Percentiles rank a stretch among this genome's conserved stretches.
Evolutionary conservation across 2,329 filamentous ascomycete species (phyloP).

Genomic region (Aureobasidium sp.): DNA sequence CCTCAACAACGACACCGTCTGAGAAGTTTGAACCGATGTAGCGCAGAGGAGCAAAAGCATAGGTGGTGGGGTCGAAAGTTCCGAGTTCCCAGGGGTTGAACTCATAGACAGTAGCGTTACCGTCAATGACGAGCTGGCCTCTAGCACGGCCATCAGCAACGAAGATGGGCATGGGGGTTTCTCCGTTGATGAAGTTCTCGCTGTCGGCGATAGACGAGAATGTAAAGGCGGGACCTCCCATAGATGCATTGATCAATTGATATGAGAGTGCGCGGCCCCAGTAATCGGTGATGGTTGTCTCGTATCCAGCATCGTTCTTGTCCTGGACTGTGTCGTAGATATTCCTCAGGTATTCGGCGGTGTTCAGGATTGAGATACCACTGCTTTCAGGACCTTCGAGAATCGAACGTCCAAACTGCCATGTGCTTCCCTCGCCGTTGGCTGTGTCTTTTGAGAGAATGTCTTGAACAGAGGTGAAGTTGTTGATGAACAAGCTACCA

Average conservation of each 20-base stretch:
- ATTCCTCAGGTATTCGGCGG: slow-evolving; percentile 56
- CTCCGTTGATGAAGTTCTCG: slow-evolving; percentile 54
- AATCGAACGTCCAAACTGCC: slow-evolving; percentile 59
- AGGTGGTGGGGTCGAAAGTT: slow-evolving; percentile 65
- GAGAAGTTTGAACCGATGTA: slow-evolving; percentile 69
- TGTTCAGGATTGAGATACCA: slow-evolving; percentile 48
- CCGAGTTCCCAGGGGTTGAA: slow-evolving; percentile 77
- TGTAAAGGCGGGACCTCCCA: slow-evolving; percentile 71
- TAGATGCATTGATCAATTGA: slow-evolving; percentile 69
- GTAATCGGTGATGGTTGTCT: slow-evolving; percentile 75
- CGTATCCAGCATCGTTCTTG: slow-evolving; percentile 59
- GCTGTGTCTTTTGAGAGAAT: slow-evolving; percentile 40
- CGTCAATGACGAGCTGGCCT: slow-evolving; percentile 52
- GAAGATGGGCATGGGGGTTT: slow-evolving; percentile 66
- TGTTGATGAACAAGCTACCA: slow-evolving; percentile 70
- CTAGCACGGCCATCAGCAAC: slow-evolving; percentile 62
- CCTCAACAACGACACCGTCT: slow-evolving; percentile 49
- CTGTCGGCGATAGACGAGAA: slow-evolving; percentile 70
- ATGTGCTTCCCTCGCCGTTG: slow-evolving; percentile 45
- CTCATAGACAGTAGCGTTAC: slow-evolving; percentile 71
- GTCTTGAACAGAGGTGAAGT: slow-evolving; percentile 63
- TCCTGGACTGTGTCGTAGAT: slow-evolving; percentile 51
- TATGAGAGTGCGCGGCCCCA: slow-evolving; percentile 81
- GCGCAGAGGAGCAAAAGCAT: slow-evolving; percentile 62
- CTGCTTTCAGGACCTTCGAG: slow-evolving; percentile 49